Evolutionary conservation across 2,329 filamentous ascomycete genomes (phyloP).

Genomic region (Zalaria sp.): DNA sequence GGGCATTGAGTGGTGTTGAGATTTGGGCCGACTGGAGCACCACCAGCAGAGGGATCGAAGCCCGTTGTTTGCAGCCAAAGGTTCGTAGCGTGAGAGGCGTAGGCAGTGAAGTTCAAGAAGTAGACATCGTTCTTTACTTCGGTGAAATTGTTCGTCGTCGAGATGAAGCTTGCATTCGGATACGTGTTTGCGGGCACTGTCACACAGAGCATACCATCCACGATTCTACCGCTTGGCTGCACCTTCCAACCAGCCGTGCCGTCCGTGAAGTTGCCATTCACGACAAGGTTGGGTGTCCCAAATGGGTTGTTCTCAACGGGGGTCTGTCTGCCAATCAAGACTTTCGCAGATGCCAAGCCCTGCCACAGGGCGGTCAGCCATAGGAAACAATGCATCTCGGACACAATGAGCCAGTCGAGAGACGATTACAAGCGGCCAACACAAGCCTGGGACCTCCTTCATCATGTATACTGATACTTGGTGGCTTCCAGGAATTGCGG

Average conservation of each 20-base stretch:
- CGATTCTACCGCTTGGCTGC: not conserved
- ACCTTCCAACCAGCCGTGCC: conserved; percentile 3
- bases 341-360: no score
- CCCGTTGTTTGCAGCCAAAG: conserved; percentile 3
- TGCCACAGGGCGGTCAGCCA: no score
- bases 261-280: conserved; percentile 4
- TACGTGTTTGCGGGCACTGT: conserved; percentile 3
- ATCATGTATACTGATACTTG: no score
- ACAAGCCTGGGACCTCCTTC: no score
- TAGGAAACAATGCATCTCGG: no score
- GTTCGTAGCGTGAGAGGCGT: conserved; percentile 1
- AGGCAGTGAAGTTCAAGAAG: conserved; percentile 6
- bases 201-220: conserved; percentile 3
- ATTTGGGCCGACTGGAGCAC: conserved; percentile 4
- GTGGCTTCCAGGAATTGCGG: no score
- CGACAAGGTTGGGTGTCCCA: conserved; percentile 3
- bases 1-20: conserved; percentile 4
- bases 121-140: conserved; percentile 7
- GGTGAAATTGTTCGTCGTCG: conserved; percentile 3
- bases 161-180: conserved; percentile 3
- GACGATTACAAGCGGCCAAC: no score
- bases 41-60: conserved; percentile 3
- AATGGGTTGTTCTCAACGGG: conserved; percentile 1
- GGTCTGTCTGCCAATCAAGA: not conserved
- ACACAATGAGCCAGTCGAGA: no score